Evolutionary conservation across 139 green algal species (phyloP).

Genomic region (Yamagishiella unicocca): DNA sequence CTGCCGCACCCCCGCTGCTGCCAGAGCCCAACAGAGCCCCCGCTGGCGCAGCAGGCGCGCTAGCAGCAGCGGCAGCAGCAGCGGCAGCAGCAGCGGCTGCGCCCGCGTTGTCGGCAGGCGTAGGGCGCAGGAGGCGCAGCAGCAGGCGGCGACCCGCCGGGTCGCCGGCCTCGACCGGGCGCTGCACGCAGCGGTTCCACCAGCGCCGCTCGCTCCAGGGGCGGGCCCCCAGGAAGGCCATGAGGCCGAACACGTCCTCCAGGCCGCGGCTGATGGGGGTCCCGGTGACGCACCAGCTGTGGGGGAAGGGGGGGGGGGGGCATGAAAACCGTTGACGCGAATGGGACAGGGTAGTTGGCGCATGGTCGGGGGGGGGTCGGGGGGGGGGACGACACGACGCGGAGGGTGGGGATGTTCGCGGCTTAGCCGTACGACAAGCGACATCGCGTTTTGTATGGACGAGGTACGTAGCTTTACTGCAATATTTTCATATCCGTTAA

Average conservation of each 20-base stretch:
- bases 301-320: background rate
- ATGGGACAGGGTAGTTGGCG: too few species aligned
- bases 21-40: too few species aligned
- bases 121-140: slow-evolving; percentile 27
- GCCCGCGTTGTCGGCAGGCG: background rate
- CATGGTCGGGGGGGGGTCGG: background rate
- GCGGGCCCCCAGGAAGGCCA: slow-evolving; percentile 82
- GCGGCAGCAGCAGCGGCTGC: too few species aligned
- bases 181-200: slow-evolving; percentile 74
- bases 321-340: too few species aligned
- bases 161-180: slow-evolving; percentile 66
- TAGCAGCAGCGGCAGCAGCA: background rate
- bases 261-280: slow-evolving; percentile 89
- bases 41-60: background rate
- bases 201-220: slow-evolving; percentile 71
- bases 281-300: slow-evolving; percentile 80
- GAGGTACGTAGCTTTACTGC: too few species aligned
- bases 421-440: too few species aligned
- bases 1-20: slow-evolving; percentile 33
- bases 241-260: slow-evolving; percentile 90
- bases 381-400: background rate
- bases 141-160: slow-evolving; percentile 43
- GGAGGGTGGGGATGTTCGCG: too few species aligned
- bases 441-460: too few species aligned
- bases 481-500: too few species aligned